Conservation (phyloP, 2,329 filamentous ascomycete genomes). For the Alternaria sp. region DNA sequence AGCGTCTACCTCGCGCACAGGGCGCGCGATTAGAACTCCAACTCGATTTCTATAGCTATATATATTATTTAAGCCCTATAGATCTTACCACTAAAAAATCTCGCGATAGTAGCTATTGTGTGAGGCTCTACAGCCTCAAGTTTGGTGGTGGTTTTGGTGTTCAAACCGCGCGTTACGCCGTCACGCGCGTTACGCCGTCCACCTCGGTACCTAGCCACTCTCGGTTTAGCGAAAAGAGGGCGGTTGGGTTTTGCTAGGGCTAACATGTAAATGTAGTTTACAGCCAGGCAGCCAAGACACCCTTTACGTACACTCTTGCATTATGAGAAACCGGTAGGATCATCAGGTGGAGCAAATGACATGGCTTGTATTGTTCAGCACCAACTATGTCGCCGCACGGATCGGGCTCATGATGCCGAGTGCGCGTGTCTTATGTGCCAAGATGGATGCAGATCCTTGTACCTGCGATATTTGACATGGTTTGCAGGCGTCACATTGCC, state of each 20-base stretch:
- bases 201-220: not conserved
- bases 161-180: too few species aligned
- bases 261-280: not conserved
- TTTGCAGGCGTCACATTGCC: not conserved
- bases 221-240: not conserved
- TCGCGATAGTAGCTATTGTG: too few species aligned
- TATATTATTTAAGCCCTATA: too few species aligned
- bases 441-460: conserved; percentile 5
- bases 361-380: conserved; percentile 10
- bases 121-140: too few species aligned
- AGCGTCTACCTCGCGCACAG: too few species aligned
- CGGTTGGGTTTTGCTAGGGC: conserved; percentile 3
- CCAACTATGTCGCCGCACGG: conserved; percentile 2
- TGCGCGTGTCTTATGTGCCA: conserved; percentile 3
- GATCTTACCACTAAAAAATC: too few species aligned
- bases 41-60: too few species aligned
- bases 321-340: conserved; percentile 5
- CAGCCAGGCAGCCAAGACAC: conserved; percentile 11
- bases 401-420: conserved; percentile 13
- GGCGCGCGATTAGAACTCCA: too few species aligned
- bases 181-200: too few species aligned
- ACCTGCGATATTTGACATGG: conserved; percentile 1
- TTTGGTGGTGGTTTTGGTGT: too few species aligned
- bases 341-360: conserved; percentile 13
- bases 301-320: conserved; percentile 1